These are phyloP conservation scores for Dendryphion nanum DNA, from an alignment of 2,329 filamentous ascomycete genomes.

Conservation along the genomic window DNA sequence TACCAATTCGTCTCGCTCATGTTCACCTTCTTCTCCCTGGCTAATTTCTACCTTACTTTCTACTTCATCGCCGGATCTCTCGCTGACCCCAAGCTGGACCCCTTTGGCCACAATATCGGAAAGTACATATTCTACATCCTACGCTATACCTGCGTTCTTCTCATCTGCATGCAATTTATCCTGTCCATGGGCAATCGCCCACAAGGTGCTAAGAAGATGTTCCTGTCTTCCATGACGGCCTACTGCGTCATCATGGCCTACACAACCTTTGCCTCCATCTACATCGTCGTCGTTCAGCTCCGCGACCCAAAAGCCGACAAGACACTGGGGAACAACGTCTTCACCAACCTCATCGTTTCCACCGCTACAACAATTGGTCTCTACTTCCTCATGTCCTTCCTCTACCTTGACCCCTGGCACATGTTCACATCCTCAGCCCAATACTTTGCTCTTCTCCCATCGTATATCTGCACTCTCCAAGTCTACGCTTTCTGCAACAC, in stretches of 20 bases:
- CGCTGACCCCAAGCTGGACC: slow-evolving; percentile 74
- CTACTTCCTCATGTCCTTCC: slow-evolving; percentile 93
- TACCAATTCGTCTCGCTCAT: slow-evolving; percentile 91
- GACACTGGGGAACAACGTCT: slow-evolving; percentile 77
- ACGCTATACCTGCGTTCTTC: slow-evolving; percentile 78
- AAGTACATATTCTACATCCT: slow-evolving; percentile 82
- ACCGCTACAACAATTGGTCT: slow-evolving; percentile 86
- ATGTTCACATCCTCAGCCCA: slow-evolving; percentile 91
- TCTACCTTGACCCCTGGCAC: slow-evolving; percentile 98
- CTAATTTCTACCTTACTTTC: slow-evolving; percentile 98
- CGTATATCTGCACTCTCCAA: slow-evolving; percentile 95
- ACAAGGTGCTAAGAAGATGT: slow-evolving; percentile 90
- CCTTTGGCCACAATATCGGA: slow-evolving; percentile 85
- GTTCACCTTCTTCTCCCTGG: slow-evolving; percentile 97
- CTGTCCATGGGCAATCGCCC: slow-evolving; percentile 93
- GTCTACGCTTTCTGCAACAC: slow-evolving; percentile 99
- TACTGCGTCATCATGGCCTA: slow-evolving; percentile 95
- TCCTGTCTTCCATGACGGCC: slow-evolving; percentile 82
- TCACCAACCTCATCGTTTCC: slow-evolving; percentile 91
- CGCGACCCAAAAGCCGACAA: slow-evolving; percentile 52
- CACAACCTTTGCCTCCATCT: slow-evolving; percentile 84
- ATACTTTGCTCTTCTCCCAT: slow-evolving; percentile 89
- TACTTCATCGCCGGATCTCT: slow-evolving; percentile 96
- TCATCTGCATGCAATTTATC: slow-evolving; percentile 95
- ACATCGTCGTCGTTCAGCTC: slow-evolving; percentile 84